Evolutionary conservation across 2,329 filamentous ascomycete genomes (phyloP).

Genomic region (Fusarium haematococcum): DNA sequence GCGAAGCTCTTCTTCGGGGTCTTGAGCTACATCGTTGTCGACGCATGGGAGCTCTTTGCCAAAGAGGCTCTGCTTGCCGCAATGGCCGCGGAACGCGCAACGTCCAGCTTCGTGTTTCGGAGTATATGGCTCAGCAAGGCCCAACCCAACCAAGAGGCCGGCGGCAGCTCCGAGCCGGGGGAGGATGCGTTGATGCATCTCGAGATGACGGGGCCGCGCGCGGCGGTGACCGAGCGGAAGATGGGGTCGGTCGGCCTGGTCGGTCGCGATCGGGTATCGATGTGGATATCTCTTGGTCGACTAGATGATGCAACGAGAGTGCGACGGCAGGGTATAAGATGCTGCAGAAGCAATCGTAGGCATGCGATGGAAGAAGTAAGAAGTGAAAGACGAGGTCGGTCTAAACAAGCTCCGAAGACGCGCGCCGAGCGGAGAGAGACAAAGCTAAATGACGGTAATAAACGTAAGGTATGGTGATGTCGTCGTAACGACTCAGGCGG

Average conservation of each 20-base stretch:
- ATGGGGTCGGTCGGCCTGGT: slow-evolving; percentile 25
- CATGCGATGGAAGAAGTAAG: slow-evolving; percentile 14
- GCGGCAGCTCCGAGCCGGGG: slow-evolving; percentile 48
- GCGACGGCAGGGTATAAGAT: slow-evolving; percentile 19
- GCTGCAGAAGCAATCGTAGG: slow-evolving; percentile 27
- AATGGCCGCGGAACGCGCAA: slow-evolving; percentile 91
- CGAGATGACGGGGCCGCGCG: slow-evolving; percentile 34
- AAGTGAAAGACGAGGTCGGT: neutral
- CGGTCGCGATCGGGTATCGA: slow-evolving; percentile 20
- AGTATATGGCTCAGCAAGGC: slow-evolving; percentile 52
- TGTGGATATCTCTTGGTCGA: slow-evolving; percentile 20
- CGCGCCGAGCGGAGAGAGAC: slow-evolving; percentile 18
- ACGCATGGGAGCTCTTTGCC: slow-evolving; percentile 90
- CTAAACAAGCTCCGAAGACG: slow-evolving; percentile 19
- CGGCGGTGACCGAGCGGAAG: slow-evolving; percentile 19
- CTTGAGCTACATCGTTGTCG: slow-evolving; percentile 85
- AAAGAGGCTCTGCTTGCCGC: slow-evolving; percentile 91
- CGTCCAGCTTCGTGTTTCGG: slow-evolving; percentile 85
- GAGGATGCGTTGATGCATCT: slow-evolving; percentile 50
- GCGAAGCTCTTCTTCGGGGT: slow-evolving; percentile 78
- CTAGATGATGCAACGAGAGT: slow-evolving; percentile 27
- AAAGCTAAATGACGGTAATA: slow-evolving; percentile 25
- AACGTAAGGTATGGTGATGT: slow-evolving; percentile 30
- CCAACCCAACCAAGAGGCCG: slow-evolving; percentile 45
- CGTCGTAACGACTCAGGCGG: slow-evolving; percentile 12